phyloP scores from a whole-genome alignment of 257 asterid genomes.

The Buddleja alternifolia region DNA sequence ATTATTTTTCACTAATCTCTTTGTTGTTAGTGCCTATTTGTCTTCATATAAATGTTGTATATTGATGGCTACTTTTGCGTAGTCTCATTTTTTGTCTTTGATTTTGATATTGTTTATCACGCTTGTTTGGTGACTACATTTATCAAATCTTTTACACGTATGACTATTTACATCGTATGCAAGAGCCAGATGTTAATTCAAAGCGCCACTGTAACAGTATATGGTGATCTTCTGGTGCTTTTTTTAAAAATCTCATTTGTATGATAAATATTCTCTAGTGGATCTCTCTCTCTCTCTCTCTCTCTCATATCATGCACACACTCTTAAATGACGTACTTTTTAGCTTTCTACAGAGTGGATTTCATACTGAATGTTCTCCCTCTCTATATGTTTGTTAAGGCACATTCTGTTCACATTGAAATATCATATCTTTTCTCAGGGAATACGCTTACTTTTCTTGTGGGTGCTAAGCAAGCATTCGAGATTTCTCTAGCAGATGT shows the following conservation, averaged over 20 bases:
- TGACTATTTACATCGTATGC: not conserved
- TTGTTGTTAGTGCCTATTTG: constrained; percentile 6
- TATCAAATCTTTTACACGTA: not conserved
- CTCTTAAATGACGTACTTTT: too few relatives aligned
- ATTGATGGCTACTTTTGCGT: not conserved
- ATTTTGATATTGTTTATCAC: not conserved
- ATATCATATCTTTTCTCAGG: constrained; percentile 45
- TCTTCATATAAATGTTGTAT: not conserved
- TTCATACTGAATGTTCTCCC: too few relatives aligned
- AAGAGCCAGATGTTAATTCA: not conserved
- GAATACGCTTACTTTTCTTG: constrained; percentile 78
- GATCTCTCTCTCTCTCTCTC: too few relatives aligned
- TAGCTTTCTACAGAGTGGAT: too few relatives aligned
- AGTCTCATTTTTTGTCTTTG: not conserved
- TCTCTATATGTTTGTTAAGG: not conserved
- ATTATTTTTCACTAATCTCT: constrained; percentile 2
- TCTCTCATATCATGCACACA: too few relatives aligned
- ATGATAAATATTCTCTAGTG: not conserved
- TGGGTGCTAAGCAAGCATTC: constrained; percentile 87
- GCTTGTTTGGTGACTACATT: not conserved
- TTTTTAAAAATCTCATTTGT: not conserved
- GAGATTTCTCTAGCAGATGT: constrained; percentile 96
- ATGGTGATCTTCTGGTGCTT: too few relatives aligned
- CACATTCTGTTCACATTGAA: not conserved
- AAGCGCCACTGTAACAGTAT: too few relatives aligned